A percentile compares a stretch with the other conserved stretches of the same genome.
These are phyloP conservation scores for Aspergillus diversus DNA, from an alignment of 495 filamentous ascomycete species.

Conservation along the genomic window DNA sequence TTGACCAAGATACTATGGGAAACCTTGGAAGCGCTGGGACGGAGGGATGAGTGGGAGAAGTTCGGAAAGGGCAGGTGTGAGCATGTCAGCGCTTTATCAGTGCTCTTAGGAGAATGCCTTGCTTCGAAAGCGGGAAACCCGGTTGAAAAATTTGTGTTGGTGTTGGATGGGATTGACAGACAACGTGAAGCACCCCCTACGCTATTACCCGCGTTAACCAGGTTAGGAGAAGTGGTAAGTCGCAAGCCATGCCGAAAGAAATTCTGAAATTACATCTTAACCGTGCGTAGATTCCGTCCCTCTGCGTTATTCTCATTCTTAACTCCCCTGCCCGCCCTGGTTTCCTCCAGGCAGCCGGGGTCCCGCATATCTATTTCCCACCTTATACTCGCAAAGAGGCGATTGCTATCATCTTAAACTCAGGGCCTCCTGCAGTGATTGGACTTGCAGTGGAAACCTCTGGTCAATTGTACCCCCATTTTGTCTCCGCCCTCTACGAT, in stretches of 20 bases:
- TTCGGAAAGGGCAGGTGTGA: constrained; percentile 68
- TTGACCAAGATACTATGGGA: constrained; percentile 63
- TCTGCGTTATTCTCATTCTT: constrained; percentile 79
- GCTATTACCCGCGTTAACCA: constrained; percentile 77
- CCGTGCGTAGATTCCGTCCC: constrained; percentile 68
- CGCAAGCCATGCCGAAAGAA: background rate
- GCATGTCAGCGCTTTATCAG: constrained; percentile 70
- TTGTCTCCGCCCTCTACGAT: constrained; percentile 47
- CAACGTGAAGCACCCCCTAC: constrained; percentile 82
- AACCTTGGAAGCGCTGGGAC: constrained; percentile 41
- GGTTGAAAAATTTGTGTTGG: constrained; percentile 68
- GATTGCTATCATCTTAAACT: constrained; percentile 67
- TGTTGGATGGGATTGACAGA: constrained; percentile 89
- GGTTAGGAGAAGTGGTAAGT: constrained; percentile 76
- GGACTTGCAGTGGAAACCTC: constrained; percentile 35
- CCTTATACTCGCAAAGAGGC: constrained; percentile 81
- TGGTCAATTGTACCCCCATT: constrained; percentile 44
- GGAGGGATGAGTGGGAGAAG: constrained; percentile 41
- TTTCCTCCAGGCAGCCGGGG: constrained; percentile 70
- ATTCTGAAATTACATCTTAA: background rate
- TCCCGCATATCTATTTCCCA: constrained; percentile 83
- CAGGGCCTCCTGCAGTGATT: constrained; percentile 40
- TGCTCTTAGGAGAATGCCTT: constrained; percentile 64
- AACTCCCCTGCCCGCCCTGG: constrained; percentile 67
- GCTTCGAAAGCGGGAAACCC: constrained; percentile 30